Evolutionary conservation across 768 basidiomycete species (phyloP), one percentile per base, ranked within the genome.

Genomic region (Mycena leptocephala): DNA sequence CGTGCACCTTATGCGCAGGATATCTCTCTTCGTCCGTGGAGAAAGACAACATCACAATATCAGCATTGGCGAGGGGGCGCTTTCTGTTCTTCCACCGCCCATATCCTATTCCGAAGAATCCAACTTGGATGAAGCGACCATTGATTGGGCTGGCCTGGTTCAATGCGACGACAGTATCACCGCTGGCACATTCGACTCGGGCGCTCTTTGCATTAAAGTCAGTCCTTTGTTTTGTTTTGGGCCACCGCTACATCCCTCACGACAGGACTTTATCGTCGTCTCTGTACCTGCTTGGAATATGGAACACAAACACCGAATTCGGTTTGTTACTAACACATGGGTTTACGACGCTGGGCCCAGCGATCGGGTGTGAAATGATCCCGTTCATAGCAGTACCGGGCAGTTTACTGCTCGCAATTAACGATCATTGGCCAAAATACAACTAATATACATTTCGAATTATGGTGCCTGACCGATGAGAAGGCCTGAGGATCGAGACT

Each of bases 241-340:
- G 9, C 33, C 1, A 9, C 13, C 30, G 33, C 22, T 75, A 63
- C 8, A 26, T 35, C 59, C 10, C 28, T 39, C 22, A 30, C 33
- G 22, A 39, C 53, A 76, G 75, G 75, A 76, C 51, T 71, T 59
- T 18, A 61, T 76, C 37, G 75, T 76, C 30, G 63, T 76, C 16
- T 76, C 75, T 6, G 66, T 76, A 66, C 64, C 75, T 5, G 69
- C 55, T 13, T 76, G 75, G 75, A 58, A 58, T 51, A 13, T 71
- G 5, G 63, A 66, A 51, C 75, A 76, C 48, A 53, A 59, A 20
- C 51, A 68, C 22, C 24, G 30, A 10, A 35, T 76, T 39, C 69
- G 26, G 22, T 72, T 76, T 46, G 65, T 76, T 28, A 76, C 48
- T 35, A 28, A 69, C 67, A 72, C 71, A 2, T 76, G 70, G 75